Conservation (phyloP, 148 eudicot genomes). For the Cornus controversa region DNA sequence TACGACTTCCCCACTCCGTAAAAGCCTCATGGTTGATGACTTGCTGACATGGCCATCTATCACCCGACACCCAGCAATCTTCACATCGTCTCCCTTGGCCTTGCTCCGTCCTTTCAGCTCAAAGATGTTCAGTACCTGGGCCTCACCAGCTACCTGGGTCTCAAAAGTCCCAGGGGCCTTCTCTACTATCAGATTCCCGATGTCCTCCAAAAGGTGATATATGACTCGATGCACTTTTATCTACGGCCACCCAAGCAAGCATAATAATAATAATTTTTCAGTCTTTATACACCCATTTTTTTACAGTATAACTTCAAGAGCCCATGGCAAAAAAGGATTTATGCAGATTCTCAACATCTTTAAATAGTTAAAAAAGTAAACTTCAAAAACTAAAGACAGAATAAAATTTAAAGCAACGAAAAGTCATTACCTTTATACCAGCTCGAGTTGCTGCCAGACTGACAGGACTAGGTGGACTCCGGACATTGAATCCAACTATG, state of each 20-base stretch:
- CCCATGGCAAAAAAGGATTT: not conserved
- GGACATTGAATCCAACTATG: slow-evolving; percentile 88
- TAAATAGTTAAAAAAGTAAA: not conserved
- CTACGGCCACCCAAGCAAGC: slow-evolving; percentile 32
- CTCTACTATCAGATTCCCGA: slow-evolving; percentile 79
- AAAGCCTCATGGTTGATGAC: slow-evolving; percentile 63
- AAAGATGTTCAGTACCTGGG: slow-evolving; percentile 73
- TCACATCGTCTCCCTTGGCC: slow-evolving; percentile 66
- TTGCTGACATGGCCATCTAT: slow-evolving; percentile 62
- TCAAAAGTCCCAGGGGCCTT: slow-evolving; percentile 87
- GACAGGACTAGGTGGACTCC: slow-evolving; percentile 49
- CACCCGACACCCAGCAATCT: slow-evolving; percentile 91
- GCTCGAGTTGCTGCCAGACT: slow-evolving; percentile 57
- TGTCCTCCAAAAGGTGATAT: slow-evolving; percentile 84
- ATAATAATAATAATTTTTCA: not conserved
- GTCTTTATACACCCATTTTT: not conserved
- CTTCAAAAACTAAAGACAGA: too few relatives aligned
- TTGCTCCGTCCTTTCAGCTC: slow-evolving; percentile 82
- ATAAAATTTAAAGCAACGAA: not conserved
- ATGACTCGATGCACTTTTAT: slow-evolving; percentile 72
- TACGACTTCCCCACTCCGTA: slow-evolving; percentile 83
- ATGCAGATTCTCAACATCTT: not conserved
- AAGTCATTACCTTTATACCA: slow-evolving; percentile 51
- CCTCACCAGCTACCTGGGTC: slow-evolving; percentile 83
- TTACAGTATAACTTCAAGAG: not conserved